Conservation (phyloP, 1,284 basidiomycete genomes). For the Mycena sp. region DNA sequence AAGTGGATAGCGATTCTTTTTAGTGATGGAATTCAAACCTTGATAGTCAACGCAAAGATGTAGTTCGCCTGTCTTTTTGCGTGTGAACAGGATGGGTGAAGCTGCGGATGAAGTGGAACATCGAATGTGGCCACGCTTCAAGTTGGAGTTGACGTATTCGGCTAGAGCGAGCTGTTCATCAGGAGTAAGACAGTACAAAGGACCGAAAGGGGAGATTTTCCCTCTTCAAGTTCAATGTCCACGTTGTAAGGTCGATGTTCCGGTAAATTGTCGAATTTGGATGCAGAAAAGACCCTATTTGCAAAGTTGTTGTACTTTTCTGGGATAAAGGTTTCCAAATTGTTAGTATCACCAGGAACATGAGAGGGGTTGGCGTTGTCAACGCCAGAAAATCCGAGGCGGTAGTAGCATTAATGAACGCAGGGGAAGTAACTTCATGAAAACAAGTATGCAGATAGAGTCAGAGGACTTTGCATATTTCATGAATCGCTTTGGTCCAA, state of each 20-base stretch:
- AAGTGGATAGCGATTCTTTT: slow-evolving; percentile 4
- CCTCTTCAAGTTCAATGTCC: slow-evolving; percentile 44
- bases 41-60: slow-evolving; percentile 10
- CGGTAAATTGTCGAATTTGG: slow-evolving; percentile 30
- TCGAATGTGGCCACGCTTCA: neutral
- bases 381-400: neutral
- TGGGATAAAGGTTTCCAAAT: neutral
- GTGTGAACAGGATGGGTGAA: neutral
- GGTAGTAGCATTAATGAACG: neutral
- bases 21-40: slow-evolving; percentile 1
- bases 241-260: slow-evolving; percentile 35
- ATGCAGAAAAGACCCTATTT: slow-evolving; percentile 29
- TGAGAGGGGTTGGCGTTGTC: too few relatives aligned
- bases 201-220: slow-evolving; percentile 44
- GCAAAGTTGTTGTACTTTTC: slow-evolving; percentile 16
- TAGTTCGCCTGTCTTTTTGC: neutral
- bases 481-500: too few relatives aligned
- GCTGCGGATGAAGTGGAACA: neutral
- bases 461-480: neutral
- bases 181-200: slow-evolving; percentile 44
- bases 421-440: neutral
- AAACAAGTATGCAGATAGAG: neutral
- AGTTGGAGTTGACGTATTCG: too few relatives aligned
- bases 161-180: slow-evolving; percentile 44
- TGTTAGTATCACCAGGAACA: neutral